A percentile compares a stretch with the other conserved stretches of the same genome.
These are phyloP conservation scores for Paramecium sonneborni DNA, from an alignment of 73 alveolate species.

Conservation along the genomic window DNA sequence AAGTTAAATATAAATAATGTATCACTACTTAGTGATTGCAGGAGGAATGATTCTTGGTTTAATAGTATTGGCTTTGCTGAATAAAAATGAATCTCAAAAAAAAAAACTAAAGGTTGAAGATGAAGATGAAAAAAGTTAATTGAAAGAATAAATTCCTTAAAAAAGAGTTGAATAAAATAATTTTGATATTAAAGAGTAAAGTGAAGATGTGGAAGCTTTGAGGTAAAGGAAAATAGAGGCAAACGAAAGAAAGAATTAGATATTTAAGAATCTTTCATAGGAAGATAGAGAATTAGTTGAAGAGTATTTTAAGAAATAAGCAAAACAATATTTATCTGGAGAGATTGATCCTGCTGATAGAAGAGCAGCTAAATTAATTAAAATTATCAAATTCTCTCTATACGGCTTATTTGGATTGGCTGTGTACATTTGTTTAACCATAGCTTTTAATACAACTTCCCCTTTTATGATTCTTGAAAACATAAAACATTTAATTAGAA, in stretches of 20 bases:
- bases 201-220: not conserved
- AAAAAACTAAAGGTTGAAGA: not conserved
- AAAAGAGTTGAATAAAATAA: not conserved
- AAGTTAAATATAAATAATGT: not conserved
- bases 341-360: not conserved
- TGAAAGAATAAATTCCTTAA: not conserved
- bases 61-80: not conserved
- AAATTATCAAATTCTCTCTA: not conserved
- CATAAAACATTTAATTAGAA: not conserved
- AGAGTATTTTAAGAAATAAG: not conserved
- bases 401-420: not conserved
- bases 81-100: not conserved
- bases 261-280: not conserved
- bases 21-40: not conserved
- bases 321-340: not conserved
- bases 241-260: not conserved
- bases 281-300: not conserved
- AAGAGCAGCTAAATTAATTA: not conserved
- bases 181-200: not conserved
- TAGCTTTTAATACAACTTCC: not conserved
- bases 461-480: not conserved
- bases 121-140: not conserved
- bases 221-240: not conserved
- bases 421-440: not conserved
- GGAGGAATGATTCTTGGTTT: constrained; percentile 9